Evolutionary conservation across 768 basidiomycete species (phyloP), one percentile per base, ranked within the genome.

Genomic region (Rubroboletus satanas): DNA sequence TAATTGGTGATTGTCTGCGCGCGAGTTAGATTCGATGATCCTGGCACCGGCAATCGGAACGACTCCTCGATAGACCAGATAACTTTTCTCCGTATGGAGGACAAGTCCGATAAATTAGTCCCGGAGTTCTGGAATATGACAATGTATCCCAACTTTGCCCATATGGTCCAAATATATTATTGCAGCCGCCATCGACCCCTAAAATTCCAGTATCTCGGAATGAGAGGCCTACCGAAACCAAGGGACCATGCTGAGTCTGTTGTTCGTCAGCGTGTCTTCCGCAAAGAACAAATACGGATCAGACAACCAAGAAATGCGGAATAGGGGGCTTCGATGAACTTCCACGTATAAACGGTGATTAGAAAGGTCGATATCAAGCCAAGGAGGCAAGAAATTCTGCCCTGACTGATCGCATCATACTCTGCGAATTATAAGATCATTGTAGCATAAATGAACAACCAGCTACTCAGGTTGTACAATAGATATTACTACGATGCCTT

Each of bases 351-450:
- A 14, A 47, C 21, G 29, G n/a, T 15, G 7, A 61, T 45, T 9
- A 58, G 44, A 35, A 44, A n/a, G 18, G 59, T 54, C 26, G 62
- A n/a, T n/a, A n/a, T n/a, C n/a, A 49, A 7, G 41, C 56, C 35
- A 58, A 26, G 23, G 49, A 55, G 18, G 18, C 29, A 28, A 65
- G 56, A 29, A 59, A 26, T 26, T 21, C 21, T 60, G 15, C 67
- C 67, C 48, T 67, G 66, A 3, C 51, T 52, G 31, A 66, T 55
- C 18, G 70, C 66, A 49, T 67, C 69, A 48, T 68, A 64, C 36
- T 66, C 76, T 76, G 36, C 12, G 26, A 38, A 32, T n/a, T 11
- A 47, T 50, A 44, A 54, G 29, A 49, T 37, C 3, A 17, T 29
- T 15, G 23, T 42, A n/a, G 12, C 17, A 51, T 21, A 31, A 39